Conservation (phyloP, 495 filamentous ascomycete genomes). For the Aeminium ludgeri region DNA sequence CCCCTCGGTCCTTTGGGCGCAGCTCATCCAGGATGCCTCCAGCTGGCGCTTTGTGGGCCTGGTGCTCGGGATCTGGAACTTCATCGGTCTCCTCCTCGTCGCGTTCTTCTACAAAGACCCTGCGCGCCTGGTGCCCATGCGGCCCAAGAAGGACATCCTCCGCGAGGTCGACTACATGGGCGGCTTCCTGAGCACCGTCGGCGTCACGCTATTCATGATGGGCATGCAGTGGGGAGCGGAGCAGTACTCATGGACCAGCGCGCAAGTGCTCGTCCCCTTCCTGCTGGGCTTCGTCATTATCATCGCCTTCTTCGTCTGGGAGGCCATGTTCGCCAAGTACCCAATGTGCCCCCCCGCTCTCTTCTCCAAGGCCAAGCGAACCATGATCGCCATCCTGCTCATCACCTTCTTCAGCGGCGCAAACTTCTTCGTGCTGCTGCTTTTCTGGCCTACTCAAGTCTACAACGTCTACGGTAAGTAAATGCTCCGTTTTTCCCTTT, state of each 20-base stretch:
- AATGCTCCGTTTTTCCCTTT: not conserved
- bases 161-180: slow-evolving; percentile 48
- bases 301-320: slow-evolving; percentile 21
- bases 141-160: slow-evolving; percentile 40
- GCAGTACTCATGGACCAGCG: slow-evolving; percentile 19
- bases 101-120: slow-evolving; percentile 51
- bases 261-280: slow-evolving; percentile 18
- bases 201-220: slow-evolving; percentile 48
- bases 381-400: slow-evolving; percentile 17
- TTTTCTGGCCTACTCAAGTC: slow-evolving; percentile 24
- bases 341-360: slow-evolving; percentile 20
- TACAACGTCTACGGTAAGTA: slow-evolving; percentile 19
- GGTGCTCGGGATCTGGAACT: slow-evolving; percentile 43
- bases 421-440: slow-evolving; percentile 21
- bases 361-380: slow-evolving; percentile 14
- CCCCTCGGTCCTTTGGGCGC: slow-evolving; percentile 51
- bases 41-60: slow-evolving; percentile 50
- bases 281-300: slow-evolving; percentile 19
- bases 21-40: slow-evolving; percentile 43
- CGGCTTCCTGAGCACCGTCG: slow-evolving; percentile 46
- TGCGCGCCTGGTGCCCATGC: slow-evolving; percentile 19
- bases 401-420: slow-evolving; percentile 23
- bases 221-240: slow-evolving; percentile 44
- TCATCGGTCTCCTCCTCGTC: slow-evolving; percentile 44
- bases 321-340: slow-evolving; percentile 14